Evolutionary conservation across 345 rosid species (phyloP).

Genomic region (sweet orange (Citrus sinensis)): DNA sequence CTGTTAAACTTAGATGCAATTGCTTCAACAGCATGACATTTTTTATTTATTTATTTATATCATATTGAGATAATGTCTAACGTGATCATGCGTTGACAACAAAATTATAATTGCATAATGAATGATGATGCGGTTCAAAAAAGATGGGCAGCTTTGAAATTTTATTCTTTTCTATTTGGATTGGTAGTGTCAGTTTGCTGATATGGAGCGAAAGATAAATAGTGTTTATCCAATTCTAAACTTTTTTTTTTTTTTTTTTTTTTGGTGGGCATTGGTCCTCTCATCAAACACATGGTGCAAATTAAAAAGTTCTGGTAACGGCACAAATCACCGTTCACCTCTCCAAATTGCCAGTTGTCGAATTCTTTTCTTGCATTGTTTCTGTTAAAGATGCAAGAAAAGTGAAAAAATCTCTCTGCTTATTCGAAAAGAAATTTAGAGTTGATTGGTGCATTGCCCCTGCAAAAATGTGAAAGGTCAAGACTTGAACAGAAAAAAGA

Average conservation of each 20-base stretch:
- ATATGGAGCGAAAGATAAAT: conserved; percentile 34
- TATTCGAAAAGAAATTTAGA: background rate
- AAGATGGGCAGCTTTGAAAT: too few relatives aligned
- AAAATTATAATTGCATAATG: background rate
- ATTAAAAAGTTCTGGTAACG: background rate
- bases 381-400: background rate
- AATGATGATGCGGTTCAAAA: background rate
- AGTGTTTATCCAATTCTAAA: conserved; percentile 36
- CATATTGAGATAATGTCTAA: background rate
- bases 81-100: background rate
- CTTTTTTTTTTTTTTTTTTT: conserved; percentile 6
- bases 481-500: background rate
- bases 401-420: background rate
- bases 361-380: background rate
- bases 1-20: background rate
- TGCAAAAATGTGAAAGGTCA: conserved; percentile 8
- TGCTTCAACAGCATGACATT: background rate
- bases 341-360: conserved; percentile 3
- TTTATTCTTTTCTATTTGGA: background rate
- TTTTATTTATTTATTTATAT: background rate
- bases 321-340: background rate
- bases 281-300: conserved; percentile 8
- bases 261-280: conserved; percentile 18
- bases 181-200: conserved; percentile 20
- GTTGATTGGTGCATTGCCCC: background rate